Evolutionary conservation across 768 basidiomycete genomes (phyloP).

Genomic region (Roridomyces roridus): DNA sequence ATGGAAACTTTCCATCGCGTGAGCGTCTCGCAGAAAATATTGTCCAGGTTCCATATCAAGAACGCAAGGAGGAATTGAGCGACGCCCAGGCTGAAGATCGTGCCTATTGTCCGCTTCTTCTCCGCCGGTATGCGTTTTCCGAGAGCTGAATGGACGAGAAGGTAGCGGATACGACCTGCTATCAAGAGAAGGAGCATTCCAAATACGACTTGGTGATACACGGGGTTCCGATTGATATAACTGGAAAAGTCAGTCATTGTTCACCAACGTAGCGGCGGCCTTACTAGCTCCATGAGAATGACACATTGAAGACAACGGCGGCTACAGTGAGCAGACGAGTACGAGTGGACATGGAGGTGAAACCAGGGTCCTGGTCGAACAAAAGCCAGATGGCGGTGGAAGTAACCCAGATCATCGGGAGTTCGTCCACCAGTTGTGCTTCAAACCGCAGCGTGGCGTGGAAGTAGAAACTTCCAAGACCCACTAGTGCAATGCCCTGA

Average conservation of each 20-base stretch:
- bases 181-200: slow-evolving; percentile 59
- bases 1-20: slow-evolving; percentile 60
- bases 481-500: slow-evolving; percentile 72
- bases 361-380: slow-evolving; percentile 64
- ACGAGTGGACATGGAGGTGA: slow-evolving; percentile 40
- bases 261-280: slow-evolving; percentile 31
- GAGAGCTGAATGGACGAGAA: slow-evolving; percentile 52
- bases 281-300: slow-evolving; percentile 80
- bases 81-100: slow-evolving; percentile 59
- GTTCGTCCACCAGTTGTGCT: slow-evolving; percentile 82
- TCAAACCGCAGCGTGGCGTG: slow-evolving; percentile 78
- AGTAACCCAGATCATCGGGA: slow-evolving; percentile 75
- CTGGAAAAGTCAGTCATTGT: slow-evolving; percentile 39
- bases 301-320: slow-evolving; percentile 54
- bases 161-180: slow-evolving; percentile 54
- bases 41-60: slow-evolving; percentile 82
- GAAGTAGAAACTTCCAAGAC: slow-evolving; percentile 80
- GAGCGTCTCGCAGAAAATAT: slow-evolving; percentile 68
- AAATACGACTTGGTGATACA: slow-evolving; percentile 83
- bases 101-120: slow-evolving; percentile 46
- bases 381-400: slow-evolving; percentile 65
- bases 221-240: slow-evolving; percentile 70
- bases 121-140: slow-evolving; percentile 47
- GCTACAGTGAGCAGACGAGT: slow-evolving; percentile 46
- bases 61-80: slow-evolving; percentile 68